Conservation (phyloP, 2,329 filamentous ascomycete genomes). For the Fusarium staphyleae region DNA sequence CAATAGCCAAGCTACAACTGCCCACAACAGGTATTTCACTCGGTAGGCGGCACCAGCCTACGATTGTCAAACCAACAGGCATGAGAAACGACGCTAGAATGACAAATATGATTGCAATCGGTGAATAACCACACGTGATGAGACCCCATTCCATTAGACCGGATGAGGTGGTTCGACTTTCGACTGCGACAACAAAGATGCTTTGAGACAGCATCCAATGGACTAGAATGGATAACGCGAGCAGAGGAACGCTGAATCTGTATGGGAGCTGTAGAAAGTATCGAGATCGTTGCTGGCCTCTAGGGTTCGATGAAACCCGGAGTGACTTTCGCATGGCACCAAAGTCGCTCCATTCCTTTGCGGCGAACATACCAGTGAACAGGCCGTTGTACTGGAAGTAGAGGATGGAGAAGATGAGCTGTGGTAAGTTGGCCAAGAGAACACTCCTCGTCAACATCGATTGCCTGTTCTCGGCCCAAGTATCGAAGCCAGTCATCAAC, state of each 20-base stretch:
- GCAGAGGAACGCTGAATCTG: slow-evolving; percentile 5
- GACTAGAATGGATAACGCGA: slow-evolving; percentile 1
- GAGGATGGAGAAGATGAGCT: slow-evolving; percentile 12
- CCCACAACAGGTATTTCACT: slow-evolving; percentile 7
- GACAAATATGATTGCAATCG: slow-evolving; percentile 7
- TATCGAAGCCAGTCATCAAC: neutral
- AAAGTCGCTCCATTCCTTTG: slow-evolving; percentile 19
- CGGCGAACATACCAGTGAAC: slow-evolving; percentile 15
- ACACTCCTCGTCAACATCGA: neutral
- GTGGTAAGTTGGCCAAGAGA: slow-evolving; percentile 10
- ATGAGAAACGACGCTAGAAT: neutral
- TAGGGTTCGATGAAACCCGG: slow-evolving; percentile 2
- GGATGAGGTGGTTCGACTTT: neutral
- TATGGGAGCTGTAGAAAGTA: slow-evolving; percentile 24
- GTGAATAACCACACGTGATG: slow-evolving; percentile 16
- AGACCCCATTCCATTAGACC: neutral
- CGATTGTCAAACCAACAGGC: neutral
- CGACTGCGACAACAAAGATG: slow-evolving; percentile 12
- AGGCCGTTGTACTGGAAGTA: slow-evolving; percentile 18
- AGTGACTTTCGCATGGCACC: slow-evolving; percentile 2
- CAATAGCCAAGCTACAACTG: slow-evolving; percentile 18
- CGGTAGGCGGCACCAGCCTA: neutral
- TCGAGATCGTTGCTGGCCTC: slow-evolving; percentile 6
- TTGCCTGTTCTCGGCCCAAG: neutral
- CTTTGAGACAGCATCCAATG: slow-evolving; percentile 22